These are phyloP conservation scores for Ottelia alismoides DNA, from an alignment of 106 monocot species.

Conservation along the genomic window DNA sequence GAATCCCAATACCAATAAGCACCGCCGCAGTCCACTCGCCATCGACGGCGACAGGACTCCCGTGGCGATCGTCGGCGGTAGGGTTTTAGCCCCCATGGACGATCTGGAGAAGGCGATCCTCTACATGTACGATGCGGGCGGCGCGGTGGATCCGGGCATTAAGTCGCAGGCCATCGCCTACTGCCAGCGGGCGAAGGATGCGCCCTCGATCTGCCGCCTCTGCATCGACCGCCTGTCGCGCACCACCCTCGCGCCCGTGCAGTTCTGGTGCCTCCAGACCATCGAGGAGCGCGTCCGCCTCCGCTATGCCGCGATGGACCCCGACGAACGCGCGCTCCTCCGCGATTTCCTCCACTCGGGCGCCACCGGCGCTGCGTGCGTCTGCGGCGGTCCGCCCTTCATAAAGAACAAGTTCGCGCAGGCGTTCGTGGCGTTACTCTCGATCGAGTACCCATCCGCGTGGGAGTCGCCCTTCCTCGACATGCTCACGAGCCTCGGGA, in stretches of 20 bases:
- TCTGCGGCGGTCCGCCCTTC: conserved; percentile 40
- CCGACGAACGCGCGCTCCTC: conserved; percentile 30
- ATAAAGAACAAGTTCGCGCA: conserved; percentile 87
- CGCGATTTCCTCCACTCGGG: conserved; percentile 47
- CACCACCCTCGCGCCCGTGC: conserved; percentile 30
- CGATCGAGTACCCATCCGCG: conserved; percentile 46
- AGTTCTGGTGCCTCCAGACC: conserved; percentile 78
- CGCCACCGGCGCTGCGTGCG: conserved; percentile 7
- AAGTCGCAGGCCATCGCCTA: conserved; percentile 53
- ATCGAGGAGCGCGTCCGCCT: conserved; percentile 47
- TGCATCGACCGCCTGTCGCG: conserved; percentile 53
- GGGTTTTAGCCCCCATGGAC: conserved; percentile 86
- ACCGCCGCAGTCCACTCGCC: too few relatives aligned
- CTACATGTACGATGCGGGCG: conserved; percentile 36
- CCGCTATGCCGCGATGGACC: conserved; percentile 24
- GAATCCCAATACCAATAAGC: too few relatives aligned
- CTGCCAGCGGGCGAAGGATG: conserved; percentile 26
- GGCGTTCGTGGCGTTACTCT: conserved; percentile 42
- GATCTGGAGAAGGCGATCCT: conserved; percentile 85
- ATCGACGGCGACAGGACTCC: too few relatives aligned
- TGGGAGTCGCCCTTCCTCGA: conserved; percentile 51
- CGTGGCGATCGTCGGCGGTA: too few relatives aligned
- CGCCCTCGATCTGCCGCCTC: conserved; percentile 41
- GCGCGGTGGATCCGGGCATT: conserved; percentile 28
- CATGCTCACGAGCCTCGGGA: conserved; percentile 28